phyloP scores from a whole-genome alignment of 352 stramenopile genomes.

The Phytophthora hibernalis region DNA sequence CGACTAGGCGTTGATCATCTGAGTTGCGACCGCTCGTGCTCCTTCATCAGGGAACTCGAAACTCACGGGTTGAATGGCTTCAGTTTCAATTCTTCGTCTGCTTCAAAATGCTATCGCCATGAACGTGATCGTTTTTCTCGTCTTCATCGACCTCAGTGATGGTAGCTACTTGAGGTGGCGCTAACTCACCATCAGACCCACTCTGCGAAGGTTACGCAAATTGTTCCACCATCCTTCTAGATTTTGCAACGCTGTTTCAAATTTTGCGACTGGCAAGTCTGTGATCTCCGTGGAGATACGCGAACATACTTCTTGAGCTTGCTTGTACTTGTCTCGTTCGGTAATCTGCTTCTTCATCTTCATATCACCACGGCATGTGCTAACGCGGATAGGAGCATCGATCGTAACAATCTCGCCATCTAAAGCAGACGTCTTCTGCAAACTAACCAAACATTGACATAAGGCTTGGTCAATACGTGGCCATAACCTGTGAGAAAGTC shows the following conservation, averaged over 20 bases:
- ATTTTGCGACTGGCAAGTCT: not conserved
- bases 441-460: not conserved
- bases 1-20: not conserved
- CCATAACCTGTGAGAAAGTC: not conserved
- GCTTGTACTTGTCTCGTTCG: not conserved
- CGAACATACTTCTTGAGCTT: not conserved
- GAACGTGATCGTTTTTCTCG: not conserved
- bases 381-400: not conserved
- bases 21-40: not conserved
- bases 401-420: not conserved
- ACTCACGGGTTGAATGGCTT: not conserved
- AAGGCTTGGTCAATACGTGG: not conserved
- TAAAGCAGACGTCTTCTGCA: not conserved
- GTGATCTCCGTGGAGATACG: not conserved
- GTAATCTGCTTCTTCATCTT: slow-evolving; percentile 1
- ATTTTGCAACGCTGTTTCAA: not conserved
- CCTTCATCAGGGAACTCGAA: not conserved
- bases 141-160: not conserved
- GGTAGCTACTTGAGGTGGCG: not conserved
- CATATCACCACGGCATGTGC: not conserved
- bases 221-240: slow-evolving; percentile 1
- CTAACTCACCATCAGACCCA: not conserved
- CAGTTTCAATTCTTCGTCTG: not conserved
- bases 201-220: not conserved
- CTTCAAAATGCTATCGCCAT: not conserved